Evolutionary conservation across 176 grass and related monocot genomes (phyloP).

Genomic region (Cenchrus fungigraminus): DNA sequence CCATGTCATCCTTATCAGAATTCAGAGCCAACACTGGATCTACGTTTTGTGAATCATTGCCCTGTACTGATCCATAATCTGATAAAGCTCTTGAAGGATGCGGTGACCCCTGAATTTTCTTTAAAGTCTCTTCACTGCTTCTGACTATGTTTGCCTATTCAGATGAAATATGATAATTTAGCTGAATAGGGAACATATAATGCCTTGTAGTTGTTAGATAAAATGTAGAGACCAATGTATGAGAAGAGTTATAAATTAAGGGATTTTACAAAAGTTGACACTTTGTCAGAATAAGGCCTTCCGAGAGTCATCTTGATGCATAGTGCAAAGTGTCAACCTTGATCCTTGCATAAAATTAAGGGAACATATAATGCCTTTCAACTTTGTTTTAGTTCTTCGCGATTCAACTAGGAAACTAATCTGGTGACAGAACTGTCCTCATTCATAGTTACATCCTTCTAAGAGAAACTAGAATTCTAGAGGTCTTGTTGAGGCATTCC

Average conservation of each 20-base stretch:
- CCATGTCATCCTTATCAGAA: constrained; percentile 55
- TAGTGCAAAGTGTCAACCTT: too few relatives aligned
- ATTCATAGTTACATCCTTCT: neutral
- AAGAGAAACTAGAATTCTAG: constrained; percentile 9
- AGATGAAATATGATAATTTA: constrained; percentile 12
- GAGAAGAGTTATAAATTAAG: neutral
- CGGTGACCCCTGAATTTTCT: constrained; percentile 45
- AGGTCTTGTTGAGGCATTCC: neutral
- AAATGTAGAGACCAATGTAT: neutral
- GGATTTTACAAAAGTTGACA: neutral
- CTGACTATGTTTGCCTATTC: constrained; percentile 77
- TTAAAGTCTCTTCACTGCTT: constrained; percentile 61
- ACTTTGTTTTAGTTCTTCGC: neutral
- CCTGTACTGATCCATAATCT: constrained; percentile 7
- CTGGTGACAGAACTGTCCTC: neutral
- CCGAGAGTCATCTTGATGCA: too few relatives aligned
- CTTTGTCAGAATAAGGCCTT: neutral
- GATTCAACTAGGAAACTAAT: neutral
- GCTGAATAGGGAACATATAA: neutral
- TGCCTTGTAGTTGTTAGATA: neutral
- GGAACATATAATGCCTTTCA: too few relatives aligned
- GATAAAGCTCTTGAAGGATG: constrained; percentile 47
- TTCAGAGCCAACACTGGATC: constrained; percentile 41
- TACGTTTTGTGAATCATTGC: constrained; percentile 21
- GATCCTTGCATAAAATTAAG: too few relatives aligned